Conservation (phyloP, 495 filamentous ascomycete species). For the Mytilinidion resinicola region DNA sequence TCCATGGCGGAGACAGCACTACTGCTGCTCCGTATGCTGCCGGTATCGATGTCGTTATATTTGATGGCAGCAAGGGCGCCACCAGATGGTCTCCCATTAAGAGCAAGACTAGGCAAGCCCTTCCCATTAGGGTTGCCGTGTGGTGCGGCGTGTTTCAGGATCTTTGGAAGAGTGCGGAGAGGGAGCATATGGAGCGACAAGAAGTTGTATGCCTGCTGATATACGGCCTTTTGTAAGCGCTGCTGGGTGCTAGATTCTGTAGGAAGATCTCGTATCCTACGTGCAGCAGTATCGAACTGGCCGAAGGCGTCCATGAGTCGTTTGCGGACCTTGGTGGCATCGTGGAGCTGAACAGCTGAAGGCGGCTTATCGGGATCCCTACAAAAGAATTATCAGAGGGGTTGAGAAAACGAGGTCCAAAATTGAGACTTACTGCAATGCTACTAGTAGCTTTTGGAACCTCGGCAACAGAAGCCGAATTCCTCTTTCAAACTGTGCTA, state of each 20-base stretch:
- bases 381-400: constrained; percentile 9
- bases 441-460: constrained; percentile 72
- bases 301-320: constrained; percentile 84
- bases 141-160: constrained; percentile 65
- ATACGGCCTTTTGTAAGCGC: constrained; percentile 75
- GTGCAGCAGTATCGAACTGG: constrained; percentile 81
- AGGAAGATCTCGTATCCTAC: constrained; percentile 73
- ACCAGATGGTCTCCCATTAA: constrained; percentile 38
- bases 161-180: constrained; percentile 74
- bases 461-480: constrained; percentile 78
- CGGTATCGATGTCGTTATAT: constrained; percentile 54
- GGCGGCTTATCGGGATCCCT: constrained; percentile 68
- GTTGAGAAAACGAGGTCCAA: constrained; percentile 30
- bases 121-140: constrained; percentile 29
- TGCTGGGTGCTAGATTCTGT: constrained; percentile 65
- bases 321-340: constrained; percentile 86
- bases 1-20: constrained; percentile 61
- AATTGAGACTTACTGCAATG: constrained; percentile 49
- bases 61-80: constrained; percentile 55
- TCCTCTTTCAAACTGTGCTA: constrained; percentile 82
- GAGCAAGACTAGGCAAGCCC: constrained; percentile 10
- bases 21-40: constrained; percentile 28
- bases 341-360: constrained; percentile 65
- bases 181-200: constrained; percentile 89
- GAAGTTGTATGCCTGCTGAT: constrained; percentile 76